Conservation (phyloP, 371 early-diverging fungal genomes). For the Mortierella sp. region DNA sequence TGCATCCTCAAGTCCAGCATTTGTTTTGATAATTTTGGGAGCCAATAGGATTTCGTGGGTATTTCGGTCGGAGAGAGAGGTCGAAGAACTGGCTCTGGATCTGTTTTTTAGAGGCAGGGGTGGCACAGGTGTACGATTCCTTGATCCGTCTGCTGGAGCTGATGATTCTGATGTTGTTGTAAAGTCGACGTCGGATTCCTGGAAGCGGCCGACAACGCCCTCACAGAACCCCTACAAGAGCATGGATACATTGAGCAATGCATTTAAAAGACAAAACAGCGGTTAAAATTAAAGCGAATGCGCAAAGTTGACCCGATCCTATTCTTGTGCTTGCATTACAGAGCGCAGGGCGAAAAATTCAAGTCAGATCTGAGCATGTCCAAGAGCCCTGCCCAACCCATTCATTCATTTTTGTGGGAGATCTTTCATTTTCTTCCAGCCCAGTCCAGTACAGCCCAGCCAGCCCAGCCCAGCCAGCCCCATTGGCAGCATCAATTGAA, state of each 20-base stretch:
- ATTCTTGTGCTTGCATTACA: conserved; percentile 9
- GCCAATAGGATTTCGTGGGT: conserved; percentile 1
- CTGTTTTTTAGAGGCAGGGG: conserved; percentile 24
- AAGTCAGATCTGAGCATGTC: conserved; percentile 6
- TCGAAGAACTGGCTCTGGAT: conserved; percentile 30
- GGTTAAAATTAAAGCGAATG: neutral
- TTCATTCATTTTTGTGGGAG: neutral
- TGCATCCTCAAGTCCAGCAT: conserved; percentile 4
- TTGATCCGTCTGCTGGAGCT: neutral
- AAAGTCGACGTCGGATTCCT: conserved; percentile 71
- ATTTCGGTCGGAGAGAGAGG: conserved; percentile 17
- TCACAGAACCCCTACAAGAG: conserved; percentile 68
- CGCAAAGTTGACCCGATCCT: neutral
- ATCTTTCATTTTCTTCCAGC: neutral
- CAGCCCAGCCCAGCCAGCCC: neutral
- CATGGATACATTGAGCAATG: conserved; percentile 13
- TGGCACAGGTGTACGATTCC: neutral
- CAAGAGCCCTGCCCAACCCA: conserved; percentile 3
- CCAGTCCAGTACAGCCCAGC: neutral
- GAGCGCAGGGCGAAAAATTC: neutral
- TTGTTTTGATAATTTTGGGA: neutral
- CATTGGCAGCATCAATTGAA: neutral
- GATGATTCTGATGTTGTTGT: conserved; percentile 14
- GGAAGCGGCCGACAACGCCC: conserved; percentile 70
- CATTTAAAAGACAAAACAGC: neutral